These are phyloP conservation scores for Sphaerobolus stellatus DNA, from an alignment of 1,284 basidiomycete species.

Conservation along the genomic window DNA sequence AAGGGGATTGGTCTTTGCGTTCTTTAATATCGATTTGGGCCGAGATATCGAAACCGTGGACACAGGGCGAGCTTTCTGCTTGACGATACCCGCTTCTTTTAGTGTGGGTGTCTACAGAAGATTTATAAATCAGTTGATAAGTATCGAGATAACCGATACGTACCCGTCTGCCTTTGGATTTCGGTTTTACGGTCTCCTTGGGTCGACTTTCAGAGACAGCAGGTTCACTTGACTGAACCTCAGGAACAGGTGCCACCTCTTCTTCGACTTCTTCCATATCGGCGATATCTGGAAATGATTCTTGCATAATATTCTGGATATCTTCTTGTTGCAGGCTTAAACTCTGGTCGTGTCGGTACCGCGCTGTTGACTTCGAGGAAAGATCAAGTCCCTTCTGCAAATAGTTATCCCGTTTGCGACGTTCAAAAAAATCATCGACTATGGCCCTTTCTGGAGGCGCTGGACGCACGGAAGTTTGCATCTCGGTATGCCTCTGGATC, in stretches of 20 bases:
- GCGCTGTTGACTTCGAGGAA: constrained; percentile 8
- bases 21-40: constrained; percentile 9
- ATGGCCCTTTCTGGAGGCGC: background rate
- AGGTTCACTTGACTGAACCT: too few relatives aligned
- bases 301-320: too few relatives aligned
- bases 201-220: too few relatives aligned
- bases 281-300: too few relatives aligned
- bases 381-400: constrained; percentile 6
- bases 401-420: constrained; percentile 9
- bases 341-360: background rate
- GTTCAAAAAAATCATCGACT: constrained; percentile 9
- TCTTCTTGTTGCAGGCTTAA: background rate
- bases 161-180: too few relatives aligned
- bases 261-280: too few relatives aligned
- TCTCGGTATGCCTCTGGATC: background rate
- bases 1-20: background rate
- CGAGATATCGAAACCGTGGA: background rate
- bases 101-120: background rate
- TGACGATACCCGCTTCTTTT: constrained; percentile 4
- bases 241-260: too few relatives aligned
- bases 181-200: too few relatives aligned
- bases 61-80: background rate
- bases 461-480: background rate
- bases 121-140: background rate
- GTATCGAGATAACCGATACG: background rate